Base-by-base conservation (phyloP, 331 rosid genomes). In the Quercus lobata region DNA sequence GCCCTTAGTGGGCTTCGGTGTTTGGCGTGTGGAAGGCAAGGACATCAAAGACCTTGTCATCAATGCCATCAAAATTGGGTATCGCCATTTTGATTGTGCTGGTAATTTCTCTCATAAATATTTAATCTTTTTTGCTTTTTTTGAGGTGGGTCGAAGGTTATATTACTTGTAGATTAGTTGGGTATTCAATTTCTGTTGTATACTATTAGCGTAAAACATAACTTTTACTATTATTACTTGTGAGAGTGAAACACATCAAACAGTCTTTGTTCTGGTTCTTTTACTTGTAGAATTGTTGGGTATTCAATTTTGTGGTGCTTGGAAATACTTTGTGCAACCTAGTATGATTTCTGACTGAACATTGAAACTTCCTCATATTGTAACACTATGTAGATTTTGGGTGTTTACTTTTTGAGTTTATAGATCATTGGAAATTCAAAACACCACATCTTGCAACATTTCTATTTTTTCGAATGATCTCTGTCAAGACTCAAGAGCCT, bases 51-150 rank as follows among this genome's bases (percentile, higher is more conserved):
- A 68, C 72, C 8, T 68, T 25, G 11, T 68, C 17, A 68, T 68
- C 72, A 68, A 68, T 21, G 72, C 72, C 37, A 68, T 68, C 72
- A 68, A 68, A 24, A 19, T 68, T 17, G 72, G 72, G 5, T 68
- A 32, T 68, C 72, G 72, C 72, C 72, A 68, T 34, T 68, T 68
- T 46, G 72, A 68, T 68, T 68, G 72, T 19, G 72, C 72, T 5
- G 72, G 72, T 68, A 68, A 46, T 32, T 12, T 34, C 15, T 68
- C 27, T 68, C 52, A 29, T 16, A 30, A 17, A n/a, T 19, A 68
- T 46, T 68, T 68, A 4, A 18, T 19, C 2, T 34, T 68, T 68
- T 68, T 35, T 18, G 4, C 11, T 32, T 65, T 68, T 35, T 34
- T 8, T 34, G 29, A 16, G 24, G 25, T 32, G 71, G 52, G 44